Evolutionary conservation across 2,329 filamentous ascomycete species (phyloP).

Genomic region (Tolypocladium tundrense): DNA sequence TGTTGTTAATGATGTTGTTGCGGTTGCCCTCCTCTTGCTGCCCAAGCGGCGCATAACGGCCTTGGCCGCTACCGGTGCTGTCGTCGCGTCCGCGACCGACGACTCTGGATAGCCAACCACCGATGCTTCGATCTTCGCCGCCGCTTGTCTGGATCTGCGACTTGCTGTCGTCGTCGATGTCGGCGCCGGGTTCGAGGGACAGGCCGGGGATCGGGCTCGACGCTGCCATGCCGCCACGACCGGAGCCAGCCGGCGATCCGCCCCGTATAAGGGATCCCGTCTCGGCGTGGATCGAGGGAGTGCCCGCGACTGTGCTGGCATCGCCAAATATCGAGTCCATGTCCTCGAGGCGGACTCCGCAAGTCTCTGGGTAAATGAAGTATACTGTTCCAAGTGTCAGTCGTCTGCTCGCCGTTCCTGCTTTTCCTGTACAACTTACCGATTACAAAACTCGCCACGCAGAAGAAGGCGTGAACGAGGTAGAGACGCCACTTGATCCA

Average conservation of each 20-base stretch:
- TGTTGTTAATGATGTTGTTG: conserved; percentile 6
- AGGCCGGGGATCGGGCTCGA: conserved; percentile 68
- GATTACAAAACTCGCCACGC: conserved; percentile 86
- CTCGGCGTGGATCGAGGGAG: conserved; percentile 64
- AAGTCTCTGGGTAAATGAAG: conserved; percentile 95
- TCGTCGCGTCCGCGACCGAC: conserved; percentile 27
- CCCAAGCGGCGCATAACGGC: conserved; percentile 30
- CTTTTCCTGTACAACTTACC: conserved; percentile 48
- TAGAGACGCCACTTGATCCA: conserved; percentile 91
- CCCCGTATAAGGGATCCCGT: conserved; percentile 70
- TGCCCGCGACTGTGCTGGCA: conserved; percentile 69
- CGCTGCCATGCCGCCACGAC: conserved; percentile 49
- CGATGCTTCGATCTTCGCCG: conserved; percentile 31
- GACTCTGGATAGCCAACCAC: conserved; percentile 38
- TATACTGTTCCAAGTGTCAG: conserved; percentile 54
- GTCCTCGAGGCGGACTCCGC: conserved; percentile 87
- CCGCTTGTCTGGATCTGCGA: conserved; percentile 22
- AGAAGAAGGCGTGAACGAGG: conserved; percentile 93
- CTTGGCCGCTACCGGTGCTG: conserved; percentile 27
- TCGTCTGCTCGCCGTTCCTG: neutral
- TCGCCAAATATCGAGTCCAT: conserved; percentile 96
- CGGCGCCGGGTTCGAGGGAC: conserved; percentile 64
- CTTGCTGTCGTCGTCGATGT: conserved; percentile 41
- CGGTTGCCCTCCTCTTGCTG: conserved; percentile 27
- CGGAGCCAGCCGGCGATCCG: conserved; percentile 64